These are phyloP conservation scores for Isochrysis galbana DNA, from an alignment of 78 protist genomes.

Conservation along the genomic window DNA sequence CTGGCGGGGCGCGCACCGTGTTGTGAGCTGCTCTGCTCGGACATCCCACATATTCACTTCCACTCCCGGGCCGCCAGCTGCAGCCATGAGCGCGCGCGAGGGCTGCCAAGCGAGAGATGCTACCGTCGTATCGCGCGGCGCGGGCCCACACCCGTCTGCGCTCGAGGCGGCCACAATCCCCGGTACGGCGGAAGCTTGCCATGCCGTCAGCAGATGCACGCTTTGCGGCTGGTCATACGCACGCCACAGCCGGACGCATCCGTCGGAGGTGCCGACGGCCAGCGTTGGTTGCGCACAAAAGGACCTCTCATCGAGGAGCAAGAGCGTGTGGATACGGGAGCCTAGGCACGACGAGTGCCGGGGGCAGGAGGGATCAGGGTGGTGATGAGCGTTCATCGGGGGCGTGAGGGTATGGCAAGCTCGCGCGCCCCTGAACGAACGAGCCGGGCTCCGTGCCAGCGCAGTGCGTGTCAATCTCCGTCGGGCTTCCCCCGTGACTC, in stretches of 20 bases:
- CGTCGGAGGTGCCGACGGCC: background rate
- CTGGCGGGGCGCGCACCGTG: too few species aligned
- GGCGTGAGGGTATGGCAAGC: too few species aligned
- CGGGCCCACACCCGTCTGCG: too few species aligned
- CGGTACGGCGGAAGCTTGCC: background rate
- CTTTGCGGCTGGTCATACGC: background rate
- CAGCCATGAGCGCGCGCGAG: background rate
- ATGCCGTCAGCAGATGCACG: background rate
- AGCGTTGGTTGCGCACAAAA: background rate
- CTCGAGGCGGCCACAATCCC: too few species aligned
- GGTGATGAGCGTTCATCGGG: too few species aligned
- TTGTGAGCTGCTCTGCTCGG: background rate
- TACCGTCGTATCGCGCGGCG: background rate
- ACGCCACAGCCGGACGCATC: background rate
- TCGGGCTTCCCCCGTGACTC: too few species aligned
- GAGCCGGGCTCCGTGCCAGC: too few species aligned
- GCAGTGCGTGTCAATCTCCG: too few species aligned
- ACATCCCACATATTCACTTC: background rate
- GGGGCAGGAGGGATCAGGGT: too few species aligned
- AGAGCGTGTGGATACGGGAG: conserved; percentile 57
- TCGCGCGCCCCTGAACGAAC: too few species aligned
- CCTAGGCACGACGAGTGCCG: too few species aligned
- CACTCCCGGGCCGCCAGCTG: background rate
- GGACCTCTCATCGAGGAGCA: conserved; percentile 40
- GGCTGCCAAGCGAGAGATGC: background rate